These are phyloP conservation scores for Sistotremastrum niveocremeum DNA, from an alignment of 768 basidiomycete species.

Conservation along the genomic window DNA sequence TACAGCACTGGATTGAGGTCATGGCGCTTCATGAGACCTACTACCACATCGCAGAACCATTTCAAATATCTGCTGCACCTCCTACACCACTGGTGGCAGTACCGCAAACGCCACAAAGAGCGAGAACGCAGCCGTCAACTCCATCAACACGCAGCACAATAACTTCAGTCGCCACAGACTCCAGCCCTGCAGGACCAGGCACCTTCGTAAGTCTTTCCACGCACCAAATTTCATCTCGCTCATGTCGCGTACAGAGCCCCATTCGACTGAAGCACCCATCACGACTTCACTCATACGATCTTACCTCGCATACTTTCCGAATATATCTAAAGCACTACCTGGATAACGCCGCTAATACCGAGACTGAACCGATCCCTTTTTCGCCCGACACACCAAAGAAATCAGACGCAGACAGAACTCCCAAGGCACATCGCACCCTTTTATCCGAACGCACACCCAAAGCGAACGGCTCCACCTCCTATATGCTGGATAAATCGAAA, in stretches of 20 bases:
- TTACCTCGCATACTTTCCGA: slow-evolving; percentile 59
- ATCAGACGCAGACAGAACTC: neutral
- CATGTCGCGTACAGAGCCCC: slow-evolving; percentile 13
- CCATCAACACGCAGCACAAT: slow-evolving; percentile 6
- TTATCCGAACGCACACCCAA: slow-evolving; percentile 2
- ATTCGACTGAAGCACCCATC: slow-evolving; percentile 60
- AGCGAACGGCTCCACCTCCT: neutral
- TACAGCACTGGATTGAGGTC: slow-evolving; percentile 41
- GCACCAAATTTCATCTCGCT: no score
- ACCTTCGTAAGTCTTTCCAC: slow-evolving; percentile 5
- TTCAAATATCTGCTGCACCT: slow-evolving; percentile 28
- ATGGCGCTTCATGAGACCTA: slow-evolving; percentile 34
- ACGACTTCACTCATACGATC: slow-evolving; percentile 48
- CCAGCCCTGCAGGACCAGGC: slow-evolving; percentile 9
- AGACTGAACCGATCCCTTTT: slow-evolving; percentile 1
- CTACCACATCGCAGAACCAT: slow-evolving; percentile 38
- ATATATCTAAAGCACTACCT: slow-evolving; percentile 72
- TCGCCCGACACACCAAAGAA: slow-evolving; percentile 15
- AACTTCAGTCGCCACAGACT: neutral
- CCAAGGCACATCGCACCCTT: neutral
- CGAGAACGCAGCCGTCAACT: neutral
- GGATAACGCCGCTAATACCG: slow-evolving; percentile 35
- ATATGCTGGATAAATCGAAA: neutral
- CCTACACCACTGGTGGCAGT: slow-evolving; percentile 5
- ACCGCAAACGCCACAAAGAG: slow-evolving; percentile 4